These are phyloP conservation scores for Tricladium varicosporioides DNA, from an alignment of 2,329 filamentous ascomycete genomes.

Conservation along the genomic window DNA sequence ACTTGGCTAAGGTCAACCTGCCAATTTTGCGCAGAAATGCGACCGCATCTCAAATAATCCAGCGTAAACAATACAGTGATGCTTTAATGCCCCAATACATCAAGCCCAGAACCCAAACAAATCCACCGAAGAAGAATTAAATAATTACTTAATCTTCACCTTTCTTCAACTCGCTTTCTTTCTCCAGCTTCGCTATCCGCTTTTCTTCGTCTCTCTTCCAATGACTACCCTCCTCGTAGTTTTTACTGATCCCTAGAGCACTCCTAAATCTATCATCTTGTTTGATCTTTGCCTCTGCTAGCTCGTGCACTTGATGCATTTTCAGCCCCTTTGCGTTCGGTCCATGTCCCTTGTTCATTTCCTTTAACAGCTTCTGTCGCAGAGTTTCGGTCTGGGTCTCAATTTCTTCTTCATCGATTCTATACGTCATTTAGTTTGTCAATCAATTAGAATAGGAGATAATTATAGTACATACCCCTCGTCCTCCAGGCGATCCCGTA, in stretches of 20 bases:
- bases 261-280: slow-evolving; percentile 86
- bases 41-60: no score
- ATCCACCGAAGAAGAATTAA: no score
- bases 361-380: slow-evolving; percentile 57
- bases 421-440: slow-evolving; percentile 34
- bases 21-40: no score
- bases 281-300: slow-evolving; percentile 92
- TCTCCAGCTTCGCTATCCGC: slow-evolving; percentile 43
- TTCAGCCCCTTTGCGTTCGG: slow-evolving; percentile 64
- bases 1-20: no score
- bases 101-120: no score
- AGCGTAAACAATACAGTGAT: no score
- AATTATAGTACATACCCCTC: slow-evolving; percentile 57
- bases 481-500: slow-evolving; percentile 89
- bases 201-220: slow-evolving; percentile 83
- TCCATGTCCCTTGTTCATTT: slow-evolving; percentile 35
- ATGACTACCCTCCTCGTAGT: slow-evolving; percentile 83
- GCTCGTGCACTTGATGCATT: slow-evolving; percentile 90
- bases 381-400: slow-evolving; percentile 70
- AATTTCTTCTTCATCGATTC: slow-evolving; percentile 86
- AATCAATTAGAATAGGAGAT: background rate
- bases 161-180: slow-evolving; percentile 22
- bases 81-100: background rate
- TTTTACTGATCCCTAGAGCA: slow-evolving; percentile 81
- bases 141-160: background rate